phyloP scores from a whole-genome alignment of 2,329 filamentous ascomycete species.

The Knufia petricola region DNA sequence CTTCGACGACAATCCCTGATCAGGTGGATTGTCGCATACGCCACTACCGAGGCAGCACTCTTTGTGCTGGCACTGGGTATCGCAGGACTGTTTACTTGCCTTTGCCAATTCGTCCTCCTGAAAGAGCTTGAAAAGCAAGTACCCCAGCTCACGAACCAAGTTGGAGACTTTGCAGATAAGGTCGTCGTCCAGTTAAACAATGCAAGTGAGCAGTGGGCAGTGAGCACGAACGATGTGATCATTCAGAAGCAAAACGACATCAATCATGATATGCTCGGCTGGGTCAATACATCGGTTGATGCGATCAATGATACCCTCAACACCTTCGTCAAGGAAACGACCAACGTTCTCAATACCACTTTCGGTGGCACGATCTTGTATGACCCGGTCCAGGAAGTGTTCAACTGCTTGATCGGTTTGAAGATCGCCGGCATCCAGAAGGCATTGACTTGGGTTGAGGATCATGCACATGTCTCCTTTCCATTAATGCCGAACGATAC shows the following conservation, averaged over 20 bases:
- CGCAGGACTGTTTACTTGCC: slow-evolving; percentile 70
- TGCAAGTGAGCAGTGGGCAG: slow-evolving; percentile 67
- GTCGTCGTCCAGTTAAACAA: slow-evolving; percentile 64
- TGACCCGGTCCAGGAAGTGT: slow-evolving; percentile 65
- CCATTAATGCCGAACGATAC: slow-evolving; percentile 69
- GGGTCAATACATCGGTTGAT: slow-evolving; percentile 72
- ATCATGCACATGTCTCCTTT: slow-evolving; percentile 74
- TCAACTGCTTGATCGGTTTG: slow-evolving; percentile 77
- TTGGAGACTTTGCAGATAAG: slow-evolving; percentile 68
- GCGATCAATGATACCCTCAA: slow-evolving; percentile 82
- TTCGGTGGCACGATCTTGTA: slow-evolving; percentile 77
- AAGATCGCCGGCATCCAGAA: slow-evolving; percentile 79
- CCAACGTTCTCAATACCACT: slow-evolving; percentile 59
- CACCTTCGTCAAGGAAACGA: slow-evolving; percentile 68
- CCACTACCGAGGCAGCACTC: slow-evolving; percentile 74
- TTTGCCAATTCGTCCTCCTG: slow-evolving; percentile 75
- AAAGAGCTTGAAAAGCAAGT: slow-evolving; percentile 63
- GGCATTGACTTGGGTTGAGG: slow-evolving; percentile 85
- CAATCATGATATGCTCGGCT: slow-evolving; percentile 76
- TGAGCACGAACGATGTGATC: slow-evolving; percentile 65
- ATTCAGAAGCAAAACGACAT: slow-evolving; percentile 56
- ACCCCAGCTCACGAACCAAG: slow-evolving; percentile 62
- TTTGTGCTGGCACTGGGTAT: slow-evolving; percentile 75
- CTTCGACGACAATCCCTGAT: slow-evolving; percentile 59
- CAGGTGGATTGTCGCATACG: slow-evolving; percentile 78